Base-by-base conservation (phyloP, 2,329 filamentous ascomycete genomes). In the Cercospora berteroae region DNA sequence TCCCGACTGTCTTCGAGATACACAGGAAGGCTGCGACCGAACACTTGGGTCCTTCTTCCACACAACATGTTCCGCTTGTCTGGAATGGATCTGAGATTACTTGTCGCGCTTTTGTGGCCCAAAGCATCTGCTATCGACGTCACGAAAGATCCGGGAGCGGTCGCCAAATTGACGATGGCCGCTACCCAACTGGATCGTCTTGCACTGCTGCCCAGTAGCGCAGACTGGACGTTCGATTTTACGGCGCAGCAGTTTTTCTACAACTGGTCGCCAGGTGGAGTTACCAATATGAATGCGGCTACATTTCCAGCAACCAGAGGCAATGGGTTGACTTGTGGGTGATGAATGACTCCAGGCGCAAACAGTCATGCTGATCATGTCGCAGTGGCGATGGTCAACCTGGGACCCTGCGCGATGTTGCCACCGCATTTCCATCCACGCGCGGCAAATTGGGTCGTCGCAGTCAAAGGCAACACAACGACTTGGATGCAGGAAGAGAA, bases 401-500 rank as follows among this genome's bases (percentile, higher is more conserved):
- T 86, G 7, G 84, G 84, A 0, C 82, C 84, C 3, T 86, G 84
- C 72, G 80, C 81, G 16, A 85, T 85, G 80, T 77, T 86, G 16
- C 81, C 83, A 13, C 81, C 83, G 5, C 84, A 85, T 71, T 77
- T 80, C 25, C 84, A 86, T 68, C 82, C 82, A 1, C 78, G 84
- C 6, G 84, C 82, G 2, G 78, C 79, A 23, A 86, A 86, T 69
- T 79, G 81, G 42, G 83, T 85, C 12, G 79, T 84, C 5, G 80
- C 81, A 0, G 76, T 84, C 20, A 74, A 76, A 18, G 84, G 83
- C n/a, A 82, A 80, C 44, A 85, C 81, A 5, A 81, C 80, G 50
- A 85, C 82, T 9, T 85, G 79, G 73, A 85, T 85, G 82, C 79
- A 81, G 52, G 78, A 81, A 63, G 84, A 86, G 74, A 86, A 86